A percentile compares a stretch with the other conserved stretches of the same genome.
phyloP scores from a whole-genome alignment of 1,284 basidiomycete genomes.

The Kalmanozyma brasiliensis region DNA sequence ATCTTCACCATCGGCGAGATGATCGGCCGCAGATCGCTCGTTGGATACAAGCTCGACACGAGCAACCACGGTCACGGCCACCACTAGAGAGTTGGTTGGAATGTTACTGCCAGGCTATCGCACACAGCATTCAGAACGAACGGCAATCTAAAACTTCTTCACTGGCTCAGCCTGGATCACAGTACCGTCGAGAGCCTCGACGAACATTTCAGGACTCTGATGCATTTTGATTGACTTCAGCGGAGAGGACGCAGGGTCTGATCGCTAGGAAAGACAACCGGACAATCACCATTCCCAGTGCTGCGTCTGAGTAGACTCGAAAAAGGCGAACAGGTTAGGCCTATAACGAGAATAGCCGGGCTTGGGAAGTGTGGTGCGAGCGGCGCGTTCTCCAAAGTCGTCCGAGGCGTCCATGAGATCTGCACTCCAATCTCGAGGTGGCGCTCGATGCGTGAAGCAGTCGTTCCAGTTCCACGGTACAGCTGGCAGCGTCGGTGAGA shows the following conservation, averaged over 20 bases:
- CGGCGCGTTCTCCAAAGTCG: no score
- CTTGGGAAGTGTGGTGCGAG: no score
- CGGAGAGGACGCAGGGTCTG: no score
- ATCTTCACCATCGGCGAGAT: constrained; percentile 75
- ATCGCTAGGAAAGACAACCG: no score
- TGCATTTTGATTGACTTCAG: no score
- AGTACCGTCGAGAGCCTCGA: no score
- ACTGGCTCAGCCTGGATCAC: no score
- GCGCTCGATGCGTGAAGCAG: constrained; percentile 22
- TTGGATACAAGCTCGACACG: constrained; percentile 61
- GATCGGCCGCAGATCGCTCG: constrained; percentile 57
- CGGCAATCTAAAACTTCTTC: constrained; percentile 1
- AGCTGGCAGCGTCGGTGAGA: constrained; percentile 22
- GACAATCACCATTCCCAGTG: constrained; percentile 1
- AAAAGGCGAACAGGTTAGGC: constrained; percentile 13
- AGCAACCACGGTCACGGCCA: constrained; percentile 46
- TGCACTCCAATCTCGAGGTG: constrained; percentile 34
- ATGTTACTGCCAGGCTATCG: not conserved
- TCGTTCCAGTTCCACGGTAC: constrained; percentile 29
- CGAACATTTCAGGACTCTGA: no score
- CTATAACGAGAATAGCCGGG: no score
- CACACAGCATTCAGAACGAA: no score
- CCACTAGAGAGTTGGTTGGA: constrained; percentile 36
- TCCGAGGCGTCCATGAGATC: constrained; percentile 15
- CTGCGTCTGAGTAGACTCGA: constrained; percentile 23